These are phyloP conservation scores for Ceratonia siliqua DNA, from an alignment of 306 rosid species.

Conservation along the genomic window DNA sequence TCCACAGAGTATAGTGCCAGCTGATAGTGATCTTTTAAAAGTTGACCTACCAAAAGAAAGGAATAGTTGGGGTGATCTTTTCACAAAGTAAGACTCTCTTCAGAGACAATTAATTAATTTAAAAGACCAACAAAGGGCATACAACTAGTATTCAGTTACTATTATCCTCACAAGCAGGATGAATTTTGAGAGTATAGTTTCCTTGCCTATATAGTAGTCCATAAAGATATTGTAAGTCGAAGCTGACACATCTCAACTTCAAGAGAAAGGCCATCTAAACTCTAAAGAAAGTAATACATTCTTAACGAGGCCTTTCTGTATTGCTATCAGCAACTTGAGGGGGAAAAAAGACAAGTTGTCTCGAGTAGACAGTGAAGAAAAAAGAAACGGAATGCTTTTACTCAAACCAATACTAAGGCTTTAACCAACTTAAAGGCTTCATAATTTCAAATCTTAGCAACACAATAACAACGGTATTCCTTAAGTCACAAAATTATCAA, in stretches of 20 bases:
- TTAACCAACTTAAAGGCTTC: not conserved
- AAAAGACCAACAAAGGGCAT: conserved; percentile 2
- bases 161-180: not conserved
- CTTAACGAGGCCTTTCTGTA: not conserved
- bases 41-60: conserved; percentile 54
- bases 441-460: not conserved
- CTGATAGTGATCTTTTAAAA: conserved; percentile 87
- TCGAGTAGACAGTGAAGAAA: not conserved
- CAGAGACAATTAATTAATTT: conserved; percentile 10
- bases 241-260: not conserved
- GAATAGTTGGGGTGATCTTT: conserved; percentile 6
- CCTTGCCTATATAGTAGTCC: not conserved
- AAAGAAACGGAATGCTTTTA: not conserved
- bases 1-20: conserved; percentile 65
- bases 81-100: not conserved
- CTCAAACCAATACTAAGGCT: conserved; percentile 2
- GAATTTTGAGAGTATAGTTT: not conserved
- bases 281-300: not conserved
- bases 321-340: not conserved
- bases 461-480: conserved; percentile 4
- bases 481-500: conserved; percentile 23
- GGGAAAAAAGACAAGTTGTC: not conserved
- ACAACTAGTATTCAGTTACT: not conserved
- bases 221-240: not conserved
- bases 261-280: not conserved